These are phyloP conservation scores for Leishmania mexicana DNA, from an alignment of 208 protist genomes.

Conservation along the genomic window DNA sequence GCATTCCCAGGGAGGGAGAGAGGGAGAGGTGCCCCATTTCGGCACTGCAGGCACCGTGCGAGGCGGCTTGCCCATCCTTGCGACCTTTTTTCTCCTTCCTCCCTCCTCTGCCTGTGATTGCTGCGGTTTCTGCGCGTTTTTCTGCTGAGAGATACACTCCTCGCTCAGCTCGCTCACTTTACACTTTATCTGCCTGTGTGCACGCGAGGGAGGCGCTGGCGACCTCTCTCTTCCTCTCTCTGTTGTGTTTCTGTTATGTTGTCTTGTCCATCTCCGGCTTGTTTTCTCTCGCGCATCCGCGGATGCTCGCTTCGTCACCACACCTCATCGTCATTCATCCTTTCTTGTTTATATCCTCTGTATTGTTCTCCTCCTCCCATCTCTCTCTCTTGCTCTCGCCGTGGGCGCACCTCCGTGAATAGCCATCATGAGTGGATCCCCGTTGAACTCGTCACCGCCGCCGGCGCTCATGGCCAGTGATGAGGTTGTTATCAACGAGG, in stretches of 20 bases:
- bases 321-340: background rate
- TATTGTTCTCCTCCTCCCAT: too few species aligned
- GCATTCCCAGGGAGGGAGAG: too few species aligned
- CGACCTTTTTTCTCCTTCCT: background rate
- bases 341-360: background rate
- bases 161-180: background rate
- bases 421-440: slow-evolving; percentile 5
- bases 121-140: background rate
- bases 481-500: slow-evolving; percentile 10
- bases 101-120: background rate
- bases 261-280: too few species aligned
- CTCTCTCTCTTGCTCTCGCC: too few species aligned
- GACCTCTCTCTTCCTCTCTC: background rate
- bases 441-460: background rate
- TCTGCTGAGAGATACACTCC: background rate
- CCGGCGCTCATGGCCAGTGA: background rate
- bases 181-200: background rate
- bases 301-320: background rate
- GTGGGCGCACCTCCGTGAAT: background rate
- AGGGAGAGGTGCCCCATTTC: background rate
- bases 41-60: background rate
- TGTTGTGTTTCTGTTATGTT: too few species aligned
- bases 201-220: too few species aligned
- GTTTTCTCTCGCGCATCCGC: too few species aligned
- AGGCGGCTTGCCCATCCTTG: background rate